Percentiles rank a stretch among this genome's conserved stretches.
These are phyloP conservation scores for Nyssa sinensis DNA, from an alignment of 148 eudicot genomes.

Conservation along the genomic window DNA sequence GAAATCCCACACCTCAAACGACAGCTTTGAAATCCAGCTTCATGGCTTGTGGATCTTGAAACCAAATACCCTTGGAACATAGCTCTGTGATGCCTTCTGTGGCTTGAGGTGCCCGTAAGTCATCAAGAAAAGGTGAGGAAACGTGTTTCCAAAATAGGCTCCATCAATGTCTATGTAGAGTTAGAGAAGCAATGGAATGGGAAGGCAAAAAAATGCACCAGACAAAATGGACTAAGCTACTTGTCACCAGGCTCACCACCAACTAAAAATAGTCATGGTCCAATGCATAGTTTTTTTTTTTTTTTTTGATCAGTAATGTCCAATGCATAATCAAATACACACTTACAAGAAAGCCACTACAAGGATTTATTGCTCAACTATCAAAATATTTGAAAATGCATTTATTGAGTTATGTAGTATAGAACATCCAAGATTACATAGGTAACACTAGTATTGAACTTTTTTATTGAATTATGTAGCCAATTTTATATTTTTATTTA, in stretches of 20 bases:
- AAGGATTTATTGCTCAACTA: not conserved
- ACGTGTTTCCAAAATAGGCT: conserved; percentile 68
- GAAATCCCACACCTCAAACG: too few species aligned
- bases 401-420: not conserved
- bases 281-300: too few species aligned
- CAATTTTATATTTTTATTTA: too few species aligned
- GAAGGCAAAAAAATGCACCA: not conserved
- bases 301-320: too few species aligned
- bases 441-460: too few species aligned
- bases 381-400: not conserved
- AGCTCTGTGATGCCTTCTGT: conserved; percentile 53
- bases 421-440: not conserved
- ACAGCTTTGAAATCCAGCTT: not conserved
- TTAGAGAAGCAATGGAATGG: conserved; percentile 27
- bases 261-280: not conserved
- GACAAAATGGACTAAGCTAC: not conserved
- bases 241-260: not conserved
- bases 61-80: conserved; percentile 64
- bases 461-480: too few species aligned
- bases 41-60: conserved; percentile 73
- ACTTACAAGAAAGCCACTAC: not conserved
- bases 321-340: too few species aligned
- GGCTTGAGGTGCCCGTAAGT: conserved; percentile 71
- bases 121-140: conserved; percentile 69
- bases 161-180: conserved; percentile 57